Percentiles rank a stretch among this genome's conserved stretches.
Evolutionary conservation across 352 stramenopile genomes (phyloP).

Genomic region (Pythium periplocum): DNA sequence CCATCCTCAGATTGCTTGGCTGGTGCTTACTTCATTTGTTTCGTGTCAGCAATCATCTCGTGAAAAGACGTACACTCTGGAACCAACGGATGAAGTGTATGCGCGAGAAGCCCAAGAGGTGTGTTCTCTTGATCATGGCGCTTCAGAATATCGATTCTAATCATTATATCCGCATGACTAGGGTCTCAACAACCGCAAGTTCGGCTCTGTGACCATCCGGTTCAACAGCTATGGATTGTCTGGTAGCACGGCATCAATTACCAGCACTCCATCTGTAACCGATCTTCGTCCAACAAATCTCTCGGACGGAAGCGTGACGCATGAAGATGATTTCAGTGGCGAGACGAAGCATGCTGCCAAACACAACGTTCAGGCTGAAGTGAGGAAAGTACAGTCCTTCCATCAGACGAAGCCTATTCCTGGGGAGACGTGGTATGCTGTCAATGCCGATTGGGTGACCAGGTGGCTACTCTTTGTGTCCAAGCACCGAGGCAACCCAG

Average conservation of each 20-base stretch:
- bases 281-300: conserved; percentile 44
- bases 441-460: conserved; percentile 59
- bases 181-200: conserved; percentile 57
- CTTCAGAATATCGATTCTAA: no score
- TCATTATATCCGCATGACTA: background rate
- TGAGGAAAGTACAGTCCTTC: conserved; percentile 57
- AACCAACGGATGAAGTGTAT: conserved; percentile 57
- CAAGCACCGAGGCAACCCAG: conserved; percentile 58
- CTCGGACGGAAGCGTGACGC: conserved; percentile 40
- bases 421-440: conserved; percentile 65
- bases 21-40: background rate
- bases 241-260: conserved; percentile 5
- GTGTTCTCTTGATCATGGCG: background rate
- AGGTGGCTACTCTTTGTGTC: conserved; percentile 70
- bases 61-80: conserved; percentile 48
- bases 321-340: conserved; percentile 68
- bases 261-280: conserved; percentile 15
- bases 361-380: conserved; percentile 58
- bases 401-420: conserved; percentile 53
- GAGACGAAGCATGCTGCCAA: conserved; percentile 28
- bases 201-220: conserved; percentile 53
- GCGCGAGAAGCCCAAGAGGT: conserved; percentile 40
- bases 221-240: conserved; percentile 68
- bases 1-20: no score
- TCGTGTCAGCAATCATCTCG: conserved; percentile 43